These are phyloP conservation scores for Xylaria longipes DNA, from an alignment of 495 filamentous ascomycete genomes.

Conservation along the genomic window DNA sequence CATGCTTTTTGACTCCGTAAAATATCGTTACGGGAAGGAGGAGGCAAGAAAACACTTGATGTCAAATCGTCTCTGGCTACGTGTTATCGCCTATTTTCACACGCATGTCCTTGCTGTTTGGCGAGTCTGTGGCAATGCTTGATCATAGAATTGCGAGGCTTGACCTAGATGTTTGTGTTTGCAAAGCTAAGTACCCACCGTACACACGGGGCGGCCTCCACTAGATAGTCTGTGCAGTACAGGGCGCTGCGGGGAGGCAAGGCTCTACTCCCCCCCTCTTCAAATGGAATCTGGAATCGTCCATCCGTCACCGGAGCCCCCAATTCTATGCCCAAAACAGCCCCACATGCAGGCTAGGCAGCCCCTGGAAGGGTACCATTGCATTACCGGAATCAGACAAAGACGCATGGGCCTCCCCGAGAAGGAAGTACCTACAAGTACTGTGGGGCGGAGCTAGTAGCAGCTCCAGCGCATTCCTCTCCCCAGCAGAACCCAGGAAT, in stretches of 20 bases:
- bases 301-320: conserved; percentile 23
- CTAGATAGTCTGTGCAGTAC: neutral
- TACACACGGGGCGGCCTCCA: neutral
- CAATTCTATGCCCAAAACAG: neutral
- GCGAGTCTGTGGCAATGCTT: neutral
- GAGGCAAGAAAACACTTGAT: neutral
- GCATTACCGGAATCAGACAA: conserved; percentile 22
- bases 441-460: neutral
- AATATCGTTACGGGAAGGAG: neutral
- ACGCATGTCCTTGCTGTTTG: neutral
- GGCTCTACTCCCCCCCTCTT: conserved; percentile 2
- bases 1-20: neutral
- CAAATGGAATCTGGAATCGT: conserved; percentile 9
- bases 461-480: neutral
- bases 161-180: neutral
- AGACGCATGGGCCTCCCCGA: conserved; percentile 3
- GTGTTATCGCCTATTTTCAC: neutral
- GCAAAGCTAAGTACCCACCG: neutral
- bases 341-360: conserved; percentile 8
- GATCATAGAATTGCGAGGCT: neutral
- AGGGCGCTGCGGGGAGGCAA: conserved; percentile 7
- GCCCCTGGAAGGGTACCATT: conserved; percentile 14
- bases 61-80: neutral
- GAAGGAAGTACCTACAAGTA: conserved; percentile 9
- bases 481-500: neutral